Conservation (phyloP, 257 asterid species). For the Nicotiana obtusifolia region DNA sequence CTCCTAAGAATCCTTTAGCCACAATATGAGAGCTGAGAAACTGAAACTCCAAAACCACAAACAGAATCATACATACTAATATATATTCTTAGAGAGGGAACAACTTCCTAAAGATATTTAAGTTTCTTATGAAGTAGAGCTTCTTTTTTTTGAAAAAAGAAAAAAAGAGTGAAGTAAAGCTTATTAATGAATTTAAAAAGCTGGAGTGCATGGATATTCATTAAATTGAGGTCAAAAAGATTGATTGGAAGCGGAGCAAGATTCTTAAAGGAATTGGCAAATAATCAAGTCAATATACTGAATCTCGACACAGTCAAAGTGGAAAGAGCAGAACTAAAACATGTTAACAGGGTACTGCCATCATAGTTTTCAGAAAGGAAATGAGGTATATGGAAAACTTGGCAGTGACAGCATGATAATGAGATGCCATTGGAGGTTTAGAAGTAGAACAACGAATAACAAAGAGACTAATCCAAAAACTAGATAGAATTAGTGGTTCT, state of each 20-base stretch:
- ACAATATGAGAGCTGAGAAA: too few relatives aligned
- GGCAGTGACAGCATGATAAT: not conserved
- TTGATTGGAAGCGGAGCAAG: not conserved
- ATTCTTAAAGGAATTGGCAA: constrained; percentile 1
- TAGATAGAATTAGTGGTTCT: not conserved
- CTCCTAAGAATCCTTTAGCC: too few relatives aligned
- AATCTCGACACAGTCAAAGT: not conserved
- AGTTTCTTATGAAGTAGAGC: not conserved
- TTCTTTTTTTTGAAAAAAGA: too few relatives aligned
- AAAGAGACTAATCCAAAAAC: not conserved
- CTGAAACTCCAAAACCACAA: too few relatives aligned
- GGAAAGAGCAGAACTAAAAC: not conserved
- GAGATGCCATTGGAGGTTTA: not conserved
- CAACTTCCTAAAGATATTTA: not conserved
- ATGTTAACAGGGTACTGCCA: constrained; percentile 1
- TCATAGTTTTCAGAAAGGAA: not conserved
- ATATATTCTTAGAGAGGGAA: not conserved
- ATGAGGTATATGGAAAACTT: not conserved
- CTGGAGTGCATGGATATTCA: not conserved
- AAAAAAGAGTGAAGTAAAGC: not conserved
- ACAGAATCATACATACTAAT: too few relatives aligned
- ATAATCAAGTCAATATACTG: not conserved
- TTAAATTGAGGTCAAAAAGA: not conserved
- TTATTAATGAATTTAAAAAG: not conserved
- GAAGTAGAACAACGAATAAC: not conserved